These are phyloP conservation scores for Pichia cephalocereana DNA, from an alignment of 805 yeast species.

Conservation along the genomic window DNA sequence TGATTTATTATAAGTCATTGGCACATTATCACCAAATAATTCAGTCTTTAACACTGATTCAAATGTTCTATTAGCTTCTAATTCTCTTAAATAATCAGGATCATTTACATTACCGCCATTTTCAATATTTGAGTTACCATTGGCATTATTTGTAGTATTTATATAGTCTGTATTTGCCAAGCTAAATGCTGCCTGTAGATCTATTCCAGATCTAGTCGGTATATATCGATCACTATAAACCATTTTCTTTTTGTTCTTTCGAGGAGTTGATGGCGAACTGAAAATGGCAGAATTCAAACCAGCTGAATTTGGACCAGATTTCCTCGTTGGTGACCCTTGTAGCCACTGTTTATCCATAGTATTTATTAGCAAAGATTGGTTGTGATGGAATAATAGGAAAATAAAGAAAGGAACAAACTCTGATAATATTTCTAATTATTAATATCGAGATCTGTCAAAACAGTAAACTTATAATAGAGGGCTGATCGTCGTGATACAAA, in stretches of 20 bases:
- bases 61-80: conserved; percentile 82
- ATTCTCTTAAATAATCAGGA: conserved; percentile 57
- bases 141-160: neutral
- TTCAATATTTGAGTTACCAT: neutral
- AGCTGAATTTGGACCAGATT: neutral
- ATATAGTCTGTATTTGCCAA: conserved; percentile 24
- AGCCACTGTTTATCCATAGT: neutral
- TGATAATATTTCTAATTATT: no score
- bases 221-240: conserved; percentile 78
- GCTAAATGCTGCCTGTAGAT: conserved; percentile 77
- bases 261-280: conserved; percentile 35
- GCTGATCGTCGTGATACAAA: no score
- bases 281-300: conserved; percentile 10
- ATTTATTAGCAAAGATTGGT: neutral
- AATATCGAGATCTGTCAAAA: no score
- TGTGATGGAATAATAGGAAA: neutral
- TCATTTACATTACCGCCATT: conserved; percentile 30
- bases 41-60: conserved; percentile 82
- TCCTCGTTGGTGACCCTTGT: neutral
- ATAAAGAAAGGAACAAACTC: no score
- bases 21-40: conserved; percentile 80
- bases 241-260: conserved; percentile 35
- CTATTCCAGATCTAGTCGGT: conserved; percentile 80
- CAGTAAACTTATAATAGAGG: no score
- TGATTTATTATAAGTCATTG: conserved; percentile 23